Evolutionary conservation across 139 green algal genomes (phyloP).

Genomic region (Pleodorina starrii): DNA sequence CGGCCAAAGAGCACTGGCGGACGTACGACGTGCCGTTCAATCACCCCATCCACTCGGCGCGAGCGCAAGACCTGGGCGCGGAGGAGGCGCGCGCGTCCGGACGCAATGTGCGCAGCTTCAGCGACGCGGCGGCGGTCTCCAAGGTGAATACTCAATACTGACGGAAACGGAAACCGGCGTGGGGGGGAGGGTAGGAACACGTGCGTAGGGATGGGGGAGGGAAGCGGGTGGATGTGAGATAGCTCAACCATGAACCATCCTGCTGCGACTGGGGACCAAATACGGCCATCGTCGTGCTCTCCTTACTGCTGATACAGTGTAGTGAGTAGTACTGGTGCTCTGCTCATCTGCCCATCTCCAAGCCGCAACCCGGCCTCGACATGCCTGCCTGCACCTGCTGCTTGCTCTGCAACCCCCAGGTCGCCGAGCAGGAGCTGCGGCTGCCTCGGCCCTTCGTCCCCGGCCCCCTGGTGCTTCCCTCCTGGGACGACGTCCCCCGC

Average conservation of each 20-base stretch:
- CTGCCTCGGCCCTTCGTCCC: conserved; percentile 10
- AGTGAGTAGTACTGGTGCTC: too few relatives aligned
- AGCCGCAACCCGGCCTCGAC: too few relatives aligned
- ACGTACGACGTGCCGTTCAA: conserved; percentile 36
- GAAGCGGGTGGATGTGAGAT: too few relatives aligned
- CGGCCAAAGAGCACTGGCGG: background rate
- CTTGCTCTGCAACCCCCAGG: background rate
- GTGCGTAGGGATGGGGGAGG: too few relatives aligned
- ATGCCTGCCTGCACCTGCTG: background rate
- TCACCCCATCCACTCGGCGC: conserved; percentile 19
- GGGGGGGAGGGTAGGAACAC: too few relatives aligned
- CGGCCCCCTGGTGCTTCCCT: conserved; percentile 1
- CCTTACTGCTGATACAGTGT: too few relatives aligned
- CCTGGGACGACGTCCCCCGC: conserved; percentile 3
- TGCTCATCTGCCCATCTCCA: too few relatives aligned
- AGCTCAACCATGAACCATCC: too few relatives aligned
- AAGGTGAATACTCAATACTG: background rate
- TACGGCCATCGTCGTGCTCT: too few relatives aligned
- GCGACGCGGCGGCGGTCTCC: background rate
- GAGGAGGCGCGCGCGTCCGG: background rate
- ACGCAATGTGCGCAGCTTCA: background rate
- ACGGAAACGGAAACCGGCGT: too few relatives aligned
- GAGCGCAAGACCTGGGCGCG: background rate
- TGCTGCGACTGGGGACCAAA: too few relatives aligned
- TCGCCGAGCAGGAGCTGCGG: conserved; percentile 7